A percentile compares a stretch with the other conserved stretches of the same genome.
These are phyloP conservation scores for Russula brevipes DNA, from an alignment of 768 basidiomycete genomes.

Conservation along the genomic window DNA sequence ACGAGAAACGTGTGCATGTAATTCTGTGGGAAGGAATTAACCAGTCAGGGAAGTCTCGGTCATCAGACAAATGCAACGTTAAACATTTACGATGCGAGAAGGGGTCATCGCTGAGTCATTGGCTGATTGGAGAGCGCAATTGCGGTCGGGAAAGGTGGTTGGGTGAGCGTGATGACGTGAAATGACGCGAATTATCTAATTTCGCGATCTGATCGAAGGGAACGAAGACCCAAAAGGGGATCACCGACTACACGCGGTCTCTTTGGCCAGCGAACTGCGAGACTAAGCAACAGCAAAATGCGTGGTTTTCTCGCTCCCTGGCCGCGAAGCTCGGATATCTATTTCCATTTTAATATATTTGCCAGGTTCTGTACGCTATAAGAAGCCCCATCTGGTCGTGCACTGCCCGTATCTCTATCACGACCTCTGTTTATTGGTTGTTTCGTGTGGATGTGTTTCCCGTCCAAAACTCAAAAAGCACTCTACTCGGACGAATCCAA, in stretches of 20 bases:
- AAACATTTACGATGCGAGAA: neutral
- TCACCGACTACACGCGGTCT: too few relatives aligned
- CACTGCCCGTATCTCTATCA: neutral
- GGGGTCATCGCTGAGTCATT: constrained; percentile 8
- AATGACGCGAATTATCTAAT: neutral
- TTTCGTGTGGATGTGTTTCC: constrained; percentile 35
- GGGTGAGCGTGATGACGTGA: neutral
- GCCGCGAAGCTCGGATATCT: constrained; percentile 1
- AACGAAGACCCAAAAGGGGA: neutral
- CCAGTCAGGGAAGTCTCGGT: neutral
- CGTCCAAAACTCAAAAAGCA: constrained; percentile 35
- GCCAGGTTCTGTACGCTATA: constrained; percentile 3
- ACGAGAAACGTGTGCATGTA: neutral
- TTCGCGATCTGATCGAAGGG: constrained; percentile 7
- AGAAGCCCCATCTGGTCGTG: neutral
- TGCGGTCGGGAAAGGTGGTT: neutral
- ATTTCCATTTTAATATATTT: constrained; percentile 7
- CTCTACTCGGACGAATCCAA: constrained; percentile 33
- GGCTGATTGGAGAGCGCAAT: neutral
- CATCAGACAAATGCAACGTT: neutral
- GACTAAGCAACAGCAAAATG: neutral
- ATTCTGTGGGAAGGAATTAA: neutral
- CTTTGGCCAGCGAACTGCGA: too few relatives aligned
- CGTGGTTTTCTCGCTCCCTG: neutral
- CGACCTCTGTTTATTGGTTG: neutral